These are phyloP conservation scores for Cryphonectria naterciae DNA, from an alignment of 2,329 filamentous ascomycete species.

Conservation along the genomic window DNA sequence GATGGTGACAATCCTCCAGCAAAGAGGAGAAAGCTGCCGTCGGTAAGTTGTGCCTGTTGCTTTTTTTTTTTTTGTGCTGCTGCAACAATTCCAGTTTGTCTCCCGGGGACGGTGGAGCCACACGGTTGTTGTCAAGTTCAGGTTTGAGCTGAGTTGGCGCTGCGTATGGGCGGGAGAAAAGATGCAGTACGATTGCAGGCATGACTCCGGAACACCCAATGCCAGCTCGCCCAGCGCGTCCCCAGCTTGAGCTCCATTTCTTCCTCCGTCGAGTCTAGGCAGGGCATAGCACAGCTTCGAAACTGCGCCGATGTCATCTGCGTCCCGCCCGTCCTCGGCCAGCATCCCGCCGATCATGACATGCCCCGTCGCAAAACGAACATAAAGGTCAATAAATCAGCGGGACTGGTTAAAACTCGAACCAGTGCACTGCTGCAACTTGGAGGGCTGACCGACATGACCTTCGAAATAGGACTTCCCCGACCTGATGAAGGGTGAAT, in stretches of 20 bases:
- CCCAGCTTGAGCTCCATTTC: constrained; percentile 10
- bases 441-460: constrained; percentile 20
- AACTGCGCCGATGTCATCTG: constrained; percentile 11
- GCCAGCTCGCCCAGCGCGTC: constrained; percentile 6
- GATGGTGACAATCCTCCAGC: constrained; percentile 57
- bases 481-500: constrained; percentile 62
- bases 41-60: constrained; percentile 44
- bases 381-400: constrained; percentile 12
- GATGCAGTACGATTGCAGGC: constrained; percentile 13
- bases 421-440: constrained; percentile 17
- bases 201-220: constrained; percentile 10
- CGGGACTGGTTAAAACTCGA: neutral
- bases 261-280: constrained; percentile 5
- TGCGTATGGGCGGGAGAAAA: constrained; percentile 1
- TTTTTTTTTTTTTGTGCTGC: constrained; percentile 12
- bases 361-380: constrained; percentile 19
- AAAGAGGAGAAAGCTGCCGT: constrained; percentile 59
- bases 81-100: constrained; percentile 22
- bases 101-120: constrained; percentile 21
- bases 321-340: neutral
- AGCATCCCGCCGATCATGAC: constrained; percentile 4
- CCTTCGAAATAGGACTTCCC: constrained; percentile 42
- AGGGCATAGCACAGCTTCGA: constrained; percentile 4
- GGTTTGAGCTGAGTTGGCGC: constrained; percentile 3
- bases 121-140: constrained; percentile 25